Evolutionary conservation across 1,284 basidiomycete genomes (phyloP).

Genomic region (Cutaneotrichosporon sp.): DNA sequence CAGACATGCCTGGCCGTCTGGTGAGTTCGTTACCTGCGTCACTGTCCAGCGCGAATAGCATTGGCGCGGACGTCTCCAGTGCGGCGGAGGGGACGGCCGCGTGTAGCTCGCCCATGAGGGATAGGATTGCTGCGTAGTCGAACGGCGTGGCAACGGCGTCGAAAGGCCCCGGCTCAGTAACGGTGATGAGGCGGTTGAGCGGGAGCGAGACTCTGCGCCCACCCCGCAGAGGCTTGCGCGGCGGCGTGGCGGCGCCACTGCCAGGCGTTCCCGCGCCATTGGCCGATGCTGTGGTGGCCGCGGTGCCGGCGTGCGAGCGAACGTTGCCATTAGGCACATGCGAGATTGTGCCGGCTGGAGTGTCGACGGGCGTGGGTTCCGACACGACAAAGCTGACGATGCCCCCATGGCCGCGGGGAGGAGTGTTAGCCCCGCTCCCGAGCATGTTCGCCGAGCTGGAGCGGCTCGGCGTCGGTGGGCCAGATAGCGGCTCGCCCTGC

Average conservation of each 20-base stretch:
- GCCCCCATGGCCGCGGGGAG: neutral
- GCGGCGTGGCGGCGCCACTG: constrained; percentile 12
- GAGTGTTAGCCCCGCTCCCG: neutral
- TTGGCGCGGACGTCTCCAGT: constrained; percentile 74
- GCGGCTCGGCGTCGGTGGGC: constrained; percentile 19
- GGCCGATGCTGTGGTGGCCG: constrained; percentile 26
- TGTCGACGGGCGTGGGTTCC: constrained; percentile 33
- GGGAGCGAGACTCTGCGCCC: constrained; percentile 50
- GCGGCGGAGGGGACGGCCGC: constrained; percentile 69
- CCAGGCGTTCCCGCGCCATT: constrained; percentile 5
- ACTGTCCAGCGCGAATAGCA: constrained; percentile 73
- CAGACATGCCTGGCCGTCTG: constrained; percentile 41
- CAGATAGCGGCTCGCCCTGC: constrained; percentile 19
- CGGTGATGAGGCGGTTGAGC: constrained; percentile 57
- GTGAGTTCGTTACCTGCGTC: constrained; percentile 57
- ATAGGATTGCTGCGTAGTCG: constrained; percentile 74
- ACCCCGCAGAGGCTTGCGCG: constrained; percentile 26
- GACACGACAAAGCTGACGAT: constrained; percentile 41
- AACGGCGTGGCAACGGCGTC: constrained; percentile 59
- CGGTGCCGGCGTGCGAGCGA: neutral
- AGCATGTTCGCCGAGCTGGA: neutral
- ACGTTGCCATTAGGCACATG: neutral
- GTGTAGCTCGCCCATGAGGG: constrained; percentile 68
- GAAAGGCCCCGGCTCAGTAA: constrained; percentile 31
- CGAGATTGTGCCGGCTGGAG: constrained; percentile 17